Evolutionary conservation across 768 basidiomycete genomes (phyloP).

Genomic region (Naganishia antarctica): DNA sequence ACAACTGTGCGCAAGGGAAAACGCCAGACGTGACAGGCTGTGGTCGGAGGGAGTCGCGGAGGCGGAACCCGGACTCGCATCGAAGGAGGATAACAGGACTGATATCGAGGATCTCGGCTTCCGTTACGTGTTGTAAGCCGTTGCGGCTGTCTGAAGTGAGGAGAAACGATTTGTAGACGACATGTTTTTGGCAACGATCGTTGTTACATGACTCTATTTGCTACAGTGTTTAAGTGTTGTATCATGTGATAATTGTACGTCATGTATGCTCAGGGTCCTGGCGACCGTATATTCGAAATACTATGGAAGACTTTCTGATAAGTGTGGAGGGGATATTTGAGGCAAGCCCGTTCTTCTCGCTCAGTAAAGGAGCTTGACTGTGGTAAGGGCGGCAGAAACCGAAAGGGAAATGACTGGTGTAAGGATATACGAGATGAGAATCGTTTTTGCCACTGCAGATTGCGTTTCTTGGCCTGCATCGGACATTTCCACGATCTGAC

Average conservation of each 20-base stretch:
- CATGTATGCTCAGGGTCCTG: no score
- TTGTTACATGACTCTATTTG: background rate
- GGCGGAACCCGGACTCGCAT: conserved; percentile 27
- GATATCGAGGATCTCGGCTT: conserved; percentile 35
- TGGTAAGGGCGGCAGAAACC: conserved; percentile 38
- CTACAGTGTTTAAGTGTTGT: background rate
- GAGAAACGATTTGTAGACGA: no score
- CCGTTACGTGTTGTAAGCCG: conserved; percentile 30
- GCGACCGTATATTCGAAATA: no score
- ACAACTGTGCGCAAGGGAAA: conserved; percentile 33
- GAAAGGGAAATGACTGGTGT: conserved; percentile 41
- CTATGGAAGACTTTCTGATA: no score
- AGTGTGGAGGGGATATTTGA: no score
- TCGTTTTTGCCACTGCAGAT: conserved; percentile 41
- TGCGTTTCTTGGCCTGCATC: conserved; percentile 39
- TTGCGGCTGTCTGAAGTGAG: no score
- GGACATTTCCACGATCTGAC: conserved; percentile 37
- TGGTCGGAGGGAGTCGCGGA: conserved; percentile 33
- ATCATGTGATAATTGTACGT: background rate
- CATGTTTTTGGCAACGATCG: background rate
- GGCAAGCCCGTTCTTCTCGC: background rate
- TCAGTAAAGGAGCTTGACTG: conserved; percentile 33
- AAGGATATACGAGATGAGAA: conserved; percentile 41
- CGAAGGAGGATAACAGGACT: conserved; percentile 31
- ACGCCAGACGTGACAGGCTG: conserved; percentile 33